Evolutionary conservation across 768 basidiomycete species (phyloP).

Genomic region (Boletus rubescentipes): DNA sequence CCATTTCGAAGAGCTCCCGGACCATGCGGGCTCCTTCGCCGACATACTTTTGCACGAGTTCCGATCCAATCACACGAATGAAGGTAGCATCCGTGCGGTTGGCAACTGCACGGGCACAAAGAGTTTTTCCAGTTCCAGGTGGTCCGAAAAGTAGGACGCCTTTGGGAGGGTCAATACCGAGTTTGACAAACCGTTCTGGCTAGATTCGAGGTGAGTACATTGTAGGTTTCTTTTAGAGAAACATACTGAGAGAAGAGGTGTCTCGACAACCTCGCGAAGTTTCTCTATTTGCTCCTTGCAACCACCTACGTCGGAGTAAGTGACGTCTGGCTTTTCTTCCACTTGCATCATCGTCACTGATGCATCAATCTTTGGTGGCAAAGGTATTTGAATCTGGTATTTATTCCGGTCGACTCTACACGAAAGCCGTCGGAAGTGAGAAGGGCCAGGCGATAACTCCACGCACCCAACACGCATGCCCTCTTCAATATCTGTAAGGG

Average conservation of each 20-base stretch:
- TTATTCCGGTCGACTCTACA: slow-evolving; percentile 89
- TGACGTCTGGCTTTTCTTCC: slow-evolving; percentile 97
- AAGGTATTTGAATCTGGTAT: slow-evolving; percentile 98
- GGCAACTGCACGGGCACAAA: slow-evolving; percentile 97
- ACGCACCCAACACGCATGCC: slow-evolving; percentile 99
- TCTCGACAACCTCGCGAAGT: slow-evolving; percentile 96
- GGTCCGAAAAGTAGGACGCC: slow-evolving; percentile 95
- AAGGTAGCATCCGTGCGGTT: slow-evolving; percentile 99
- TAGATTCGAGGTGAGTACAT: slow-evolving; percentile 36
- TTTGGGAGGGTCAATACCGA: slow-evolving; percentile 98
- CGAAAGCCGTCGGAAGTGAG: slow-evolving; percentile 5
- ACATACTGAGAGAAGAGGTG: slow-evolving; percentile 87
- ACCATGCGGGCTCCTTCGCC: slow-evolving; percentile 99
- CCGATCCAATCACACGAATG: slow-evolving; percentile 98
- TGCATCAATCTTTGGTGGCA: slow-evolving; percentile 98
- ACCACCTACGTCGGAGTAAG: slow-evolving; percentile 96
- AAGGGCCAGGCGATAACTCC: background rate
- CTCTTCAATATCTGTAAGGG: slow-evolving; percentile 98
- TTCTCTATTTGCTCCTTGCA: slow-evolving; percentile 99
- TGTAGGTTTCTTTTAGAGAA: background rate
- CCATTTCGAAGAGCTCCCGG: slow-evolving; percentile 98
- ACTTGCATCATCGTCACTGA: slow-evolving; percentile 99
- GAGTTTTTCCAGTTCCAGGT: slow-evolving; percentile 97
- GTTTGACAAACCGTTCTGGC: slow-evolving; percentile 98
- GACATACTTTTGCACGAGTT: slow-evolving; percentile 99